These are phyloP conservation scores for Infundibulicybe gibba DNA, from an alignment of 768 basidiomycete species.

Conservation along the genomic window DNA sequence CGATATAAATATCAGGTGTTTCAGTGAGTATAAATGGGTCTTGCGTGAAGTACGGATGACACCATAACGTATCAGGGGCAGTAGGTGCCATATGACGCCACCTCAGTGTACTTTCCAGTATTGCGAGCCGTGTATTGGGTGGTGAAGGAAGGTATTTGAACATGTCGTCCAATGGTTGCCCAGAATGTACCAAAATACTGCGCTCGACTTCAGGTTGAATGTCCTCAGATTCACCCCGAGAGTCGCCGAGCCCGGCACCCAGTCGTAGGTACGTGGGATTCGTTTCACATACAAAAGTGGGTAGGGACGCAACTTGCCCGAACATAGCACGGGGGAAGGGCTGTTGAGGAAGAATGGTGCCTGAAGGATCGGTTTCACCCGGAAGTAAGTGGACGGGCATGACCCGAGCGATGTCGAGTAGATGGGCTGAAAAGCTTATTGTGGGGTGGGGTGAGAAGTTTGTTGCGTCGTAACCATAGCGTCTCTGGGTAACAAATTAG, in stretches of 20 bases:
- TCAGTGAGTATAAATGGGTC: constrained; percentile 90
- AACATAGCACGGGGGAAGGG: constrained; percentile 92
- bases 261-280: constrained; percentile 88
- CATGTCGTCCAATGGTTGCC: constrained; percentile 93
- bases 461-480: constrained; percentile 59
- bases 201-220: constrained; percentile 28
- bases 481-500: constrained; percentile 39
- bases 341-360: constrained; percentile 90
- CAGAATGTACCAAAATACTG: constrained; percentile 80
- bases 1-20: constrained; percentile 86
- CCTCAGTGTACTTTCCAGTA: constrained; percentile 75
- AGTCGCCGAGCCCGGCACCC: constrained; percentile 26
- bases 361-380: constrained; percentile 85
- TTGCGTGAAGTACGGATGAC: constrained; percentile 83
- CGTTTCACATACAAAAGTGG: constrained; percentile 74
- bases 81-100: constrained; percentile 99
- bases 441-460: constrained; percentile 78
- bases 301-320: constrained; percentile 52
- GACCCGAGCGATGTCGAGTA: constrained; percentile 71
- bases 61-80: constrained; percentile 98
- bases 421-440: constrained; percentile 58
- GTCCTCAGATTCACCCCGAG: constrained; percentile 7
- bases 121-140: constrained; percentile 64
- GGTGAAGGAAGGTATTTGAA: constrained; percentile 85
- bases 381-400: constrained; percentile 89